Evolutionary conservation across 1,284 basidiomycete genomes (phyloP).

Genomic region (Golubevia sp.): DNA sequence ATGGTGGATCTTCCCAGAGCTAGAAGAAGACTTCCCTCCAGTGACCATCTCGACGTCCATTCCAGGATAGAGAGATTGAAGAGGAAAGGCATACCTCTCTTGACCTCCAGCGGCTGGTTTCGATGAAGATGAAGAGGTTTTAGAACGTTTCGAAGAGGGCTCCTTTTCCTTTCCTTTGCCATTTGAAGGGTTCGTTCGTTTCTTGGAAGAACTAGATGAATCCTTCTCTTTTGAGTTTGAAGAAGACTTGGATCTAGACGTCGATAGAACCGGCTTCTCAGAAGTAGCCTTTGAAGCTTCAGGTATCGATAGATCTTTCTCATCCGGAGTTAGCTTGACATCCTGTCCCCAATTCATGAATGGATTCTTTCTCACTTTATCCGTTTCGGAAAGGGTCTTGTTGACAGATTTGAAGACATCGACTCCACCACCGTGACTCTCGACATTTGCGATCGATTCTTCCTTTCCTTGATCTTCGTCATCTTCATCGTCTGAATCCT

Average conservation of each 20-base stretch:
- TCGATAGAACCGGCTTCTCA: conserved; percentile 5
- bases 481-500: conserved; percentile 64
- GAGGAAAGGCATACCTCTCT: conserved; percentile 43
- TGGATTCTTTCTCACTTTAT: conserved; percentile 42
- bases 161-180: conserved; percentile 1
- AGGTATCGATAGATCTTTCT: conserved; percentile 12
- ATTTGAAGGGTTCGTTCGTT: not conserved
- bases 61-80: conserved; percentile 41
- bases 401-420: not conserved
- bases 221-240: conserved; percentile 4
- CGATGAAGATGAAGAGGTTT: conserved; percentile 3
- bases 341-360: conserved; percentile 43
- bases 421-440: conserved; percentile 4
- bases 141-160: not conserved
- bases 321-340: not conserved
- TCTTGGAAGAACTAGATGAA: not conserved
- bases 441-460: conserved; percentile 26
- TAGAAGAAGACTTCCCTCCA: conserved; percentile 6
- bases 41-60: conserved; percentile 10
- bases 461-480: conserved; percentile 52
- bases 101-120: too few relatives aligned
- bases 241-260: not conserved
- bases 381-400: conserved; percentile 28
- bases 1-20: conserved; percentile 5
- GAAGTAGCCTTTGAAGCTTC: conserved; percentile 3